Conservation (phyloP, 2,329 filamentous ascomycete genomes). For the Hymenoscyphus fraxineus region DNA sequence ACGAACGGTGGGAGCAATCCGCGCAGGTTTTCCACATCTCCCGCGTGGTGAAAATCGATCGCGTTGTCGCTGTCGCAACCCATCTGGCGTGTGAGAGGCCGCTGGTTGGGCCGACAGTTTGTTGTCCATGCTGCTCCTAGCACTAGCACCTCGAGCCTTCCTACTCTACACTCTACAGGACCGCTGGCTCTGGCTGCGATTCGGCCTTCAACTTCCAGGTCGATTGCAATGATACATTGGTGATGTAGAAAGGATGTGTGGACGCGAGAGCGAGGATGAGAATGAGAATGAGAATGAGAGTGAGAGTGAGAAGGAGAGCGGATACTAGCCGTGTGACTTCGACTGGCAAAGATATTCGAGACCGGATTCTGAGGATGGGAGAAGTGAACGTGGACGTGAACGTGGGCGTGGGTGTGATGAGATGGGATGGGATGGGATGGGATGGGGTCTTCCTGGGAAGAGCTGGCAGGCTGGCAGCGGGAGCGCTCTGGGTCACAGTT, state of each 20-base stretch:
- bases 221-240: constrained; percentile 29
- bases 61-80: constrained; percentile 36
- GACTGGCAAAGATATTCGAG: neutral
- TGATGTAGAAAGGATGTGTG: constrained; percentile 7
- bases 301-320: neutral
- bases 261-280: neutral
- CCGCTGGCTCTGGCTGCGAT: constrained; percentile 2
- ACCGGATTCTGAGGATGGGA: neutral
- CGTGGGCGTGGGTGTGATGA: neutral
- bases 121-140: constrained; percentile 19
- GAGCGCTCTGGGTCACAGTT: neutral
- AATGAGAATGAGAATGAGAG: too few relatives aligned
- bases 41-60: constrained; percentile 34
- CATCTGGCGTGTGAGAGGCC: constrained; percentile 28
- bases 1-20: constrained; percentile 23
- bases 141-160: neutral
- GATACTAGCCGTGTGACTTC: neutral
- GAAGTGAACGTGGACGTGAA: neutral
- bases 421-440: neutral
- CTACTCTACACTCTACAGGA: constrained; percentile 3
- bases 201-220: constrained; percentile 23
- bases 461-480: neutral
- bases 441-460: neutral
- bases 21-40: constrained; percentile 25
- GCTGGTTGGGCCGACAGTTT: constrained; percentile 12